Evolutionary conservation across 2,329 filamentous ascomycete genomes (phyloP).

Genomic region (Aspergillus arachidicola): DNA sequence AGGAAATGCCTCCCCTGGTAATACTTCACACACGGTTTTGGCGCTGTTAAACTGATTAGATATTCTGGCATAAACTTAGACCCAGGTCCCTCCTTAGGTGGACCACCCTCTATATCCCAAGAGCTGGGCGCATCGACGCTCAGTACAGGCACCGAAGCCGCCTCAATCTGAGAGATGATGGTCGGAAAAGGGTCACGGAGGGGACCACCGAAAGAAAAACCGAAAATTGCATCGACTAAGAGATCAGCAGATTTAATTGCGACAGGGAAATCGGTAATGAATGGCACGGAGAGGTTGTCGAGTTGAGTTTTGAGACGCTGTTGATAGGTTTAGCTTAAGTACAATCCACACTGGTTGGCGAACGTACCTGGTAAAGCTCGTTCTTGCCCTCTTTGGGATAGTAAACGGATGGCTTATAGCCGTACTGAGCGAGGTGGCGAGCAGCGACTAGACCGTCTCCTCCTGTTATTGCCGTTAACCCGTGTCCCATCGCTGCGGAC

Average conservation of each 20-base stretch:
- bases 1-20: constrained; percentile 90
- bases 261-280: constrained; percentile 71
- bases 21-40: constrained; percentile 83
- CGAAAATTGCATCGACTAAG: constrained; percentile 90
- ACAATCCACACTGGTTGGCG: not conserved
- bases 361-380: constrained; percentile 76
- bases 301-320: constrained; percentile 84
- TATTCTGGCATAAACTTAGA: constrained; percentile 77
- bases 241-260: constrained; percentile 73
- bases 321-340: not conserved
- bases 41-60: constrained; percentile 86
- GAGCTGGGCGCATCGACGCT: constrained; percentile 92
- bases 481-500: not conserved
- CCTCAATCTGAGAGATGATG: constrained; percentile 76
- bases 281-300: constrained; percentile 77
- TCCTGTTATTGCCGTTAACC: constrained; percentile 53
- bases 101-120: constrained; percentile 89
- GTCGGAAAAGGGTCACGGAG: constrained; percentile 88
- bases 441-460: constrained; percentile 95
- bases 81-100: constrained; percentile 74
- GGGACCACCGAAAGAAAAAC: constrained; percentile 89
- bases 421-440: constrained; percentile 87
- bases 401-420: constrained; percentile 85
- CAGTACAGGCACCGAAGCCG: constrained; percentile 74
- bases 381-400: constrained; percentile 92